Conservation (phyloP, 2,329 filamentous ascomycete species). For the Penicillium thymicola region DNA sequence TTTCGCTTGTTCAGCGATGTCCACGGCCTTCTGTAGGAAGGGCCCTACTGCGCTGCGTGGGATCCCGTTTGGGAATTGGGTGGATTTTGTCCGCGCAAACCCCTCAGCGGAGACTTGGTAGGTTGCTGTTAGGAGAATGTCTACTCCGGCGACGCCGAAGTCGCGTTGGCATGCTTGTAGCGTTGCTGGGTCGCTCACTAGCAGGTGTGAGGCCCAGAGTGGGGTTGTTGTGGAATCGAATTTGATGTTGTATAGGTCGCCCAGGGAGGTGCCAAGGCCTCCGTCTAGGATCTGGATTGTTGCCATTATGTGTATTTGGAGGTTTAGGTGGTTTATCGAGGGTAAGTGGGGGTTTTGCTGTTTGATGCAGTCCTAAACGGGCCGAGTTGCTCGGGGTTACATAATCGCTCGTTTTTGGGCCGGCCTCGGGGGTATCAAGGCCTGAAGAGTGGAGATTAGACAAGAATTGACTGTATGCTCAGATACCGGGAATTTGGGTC, state of each 20-base stretch:
- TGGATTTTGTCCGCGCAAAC: slow-evolving; percentile 51
- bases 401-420: not conserved
- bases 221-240: slow-evolving; percentile 53
- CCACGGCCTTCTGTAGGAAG: slow-evolving; percentile 43
- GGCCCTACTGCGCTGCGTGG: slow-evolving; percentile 37
- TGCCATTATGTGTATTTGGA: slow-evolving; percentile 21
- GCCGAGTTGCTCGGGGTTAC: not conserved
- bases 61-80: slow-evolving; percentile 47
- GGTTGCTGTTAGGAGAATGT: slow-evolving; percentile 65
- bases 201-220: slow-evolving; percentile 66
- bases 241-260: slow-evolving; percentile 52
- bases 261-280: slow-evolving; percentile 64
- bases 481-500: not conserved
- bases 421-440: not conserved
- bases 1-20: slow-evolving; percentile 36
- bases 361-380: not conserved
- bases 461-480: not conserved
- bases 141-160: slow-evolving; percentile 56
- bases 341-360: slow-evolving; percentile 7
- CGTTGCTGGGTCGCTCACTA: slow-evolving; percentile 53
- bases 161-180: slow-evolving; percentile 55
- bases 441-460: not conserved
- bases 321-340: not conserved
- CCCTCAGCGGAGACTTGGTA: slow-evolving; percentile 62
- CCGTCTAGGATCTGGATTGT: slow-evolving; percentile 59